Conservation (phyloP, 164 flowering plant species). For the Vitis amurensis region DNA sequence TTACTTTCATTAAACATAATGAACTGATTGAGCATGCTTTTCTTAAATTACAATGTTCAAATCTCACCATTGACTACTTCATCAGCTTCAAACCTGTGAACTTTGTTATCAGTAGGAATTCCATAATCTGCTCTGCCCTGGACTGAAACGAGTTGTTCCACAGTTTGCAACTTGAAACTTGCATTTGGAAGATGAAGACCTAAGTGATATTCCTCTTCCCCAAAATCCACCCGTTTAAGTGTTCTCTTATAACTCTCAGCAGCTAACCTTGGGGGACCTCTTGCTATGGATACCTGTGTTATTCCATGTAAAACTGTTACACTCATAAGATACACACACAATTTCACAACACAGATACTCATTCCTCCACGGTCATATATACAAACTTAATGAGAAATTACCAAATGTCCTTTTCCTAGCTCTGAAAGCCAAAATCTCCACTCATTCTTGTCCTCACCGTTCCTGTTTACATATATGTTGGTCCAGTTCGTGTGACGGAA, state of each 20-base stretch:
- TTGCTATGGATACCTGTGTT: conserved; percentile 49
- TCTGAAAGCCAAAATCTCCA: conserved; percentile 78
- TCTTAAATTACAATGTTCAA: too few relatives aligned
- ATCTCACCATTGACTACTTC: too few relatives aligned
- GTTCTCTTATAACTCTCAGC: conserved; percentile 38
- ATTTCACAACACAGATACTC: not conserved
- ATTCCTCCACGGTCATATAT: too few relatives aligned
- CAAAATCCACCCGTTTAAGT: conserved; percentile 28
- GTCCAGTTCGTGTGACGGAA: conserved; percentile 68
- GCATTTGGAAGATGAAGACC: conserved; percentile 36
- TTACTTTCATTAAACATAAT: too few relatives aligned
- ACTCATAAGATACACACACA: not conserved
- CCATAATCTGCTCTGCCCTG: not conserved
- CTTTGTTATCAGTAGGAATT: too few relatives aligned
- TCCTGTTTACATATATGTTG: conserved; percentile 47
- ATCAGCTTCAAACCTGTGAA: too few relatives aligned
- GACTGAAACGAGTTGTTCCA: conserved; percentile 42
- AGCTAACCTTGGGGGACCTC: conserved; percentile 51
- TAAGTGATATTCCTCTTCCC: conserved; percentile 28
- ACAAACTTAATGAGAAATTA: conserved; percentile 19
- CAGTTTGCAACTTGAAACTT: conserved; percentile 29
- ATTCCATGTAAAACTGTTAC: conserved; percentile 1
- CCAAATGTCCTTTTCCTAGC: conserved; percentile 51
- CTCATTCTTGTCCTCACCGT: conserved; percentile 39
- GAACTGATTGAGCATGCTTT: too few relatives aligned